Percentiles rank a stretch among this genome's conserved stretches.
phyloP scores from a whole-genome alignment of 805 yeast genomes.

The Candida bentonensis region DNA sequence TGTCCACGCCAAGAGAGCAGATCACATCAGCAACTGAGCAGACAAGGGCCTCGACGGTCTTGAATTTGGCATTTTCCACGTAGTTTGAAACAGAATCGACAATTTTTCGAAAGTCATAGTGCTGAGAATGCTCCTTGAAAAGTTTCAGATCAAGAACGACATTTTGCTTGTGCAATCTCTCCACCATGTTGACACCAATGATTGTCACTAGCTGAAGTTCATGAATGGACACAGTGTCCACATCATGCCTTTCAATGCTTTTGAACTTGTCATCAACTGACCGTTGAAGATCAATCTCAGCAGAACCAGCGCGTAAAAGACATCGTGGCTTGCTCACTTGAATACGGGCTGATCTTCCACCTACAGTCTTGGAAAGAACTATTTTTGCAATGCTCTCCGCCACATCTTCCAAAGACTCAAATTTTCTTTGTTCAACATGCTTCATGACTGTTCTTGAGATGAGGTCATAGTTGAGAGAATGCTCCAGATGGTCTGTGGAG shows the following conservation, averaged over 20 bases:
- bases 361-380: conserved; percentile 29
- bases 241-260: conserved; percentile 10
- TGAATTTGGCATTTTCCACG: conserved; percentile 69
- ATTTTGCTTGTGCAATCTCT: conserved; percentile 66
- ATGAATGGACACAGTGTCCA: conserved; percentile 28
- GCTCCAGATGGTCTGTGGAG: conserved; percentile 62
- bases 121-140: conserved; percentile 22
- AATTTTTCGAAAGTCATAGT: conserved; percentile 26
- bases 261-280: conserved; percentile 10
- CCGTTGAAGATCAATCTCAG: conserved; percentile 29
- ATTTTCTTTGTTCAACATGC: conserved; percentile 31
- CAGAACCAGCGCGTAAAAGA: conserved; percentile 41
- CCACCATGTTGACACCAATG: conserved; percentile 92
- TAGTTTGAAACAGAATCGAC: conserved; percentile 39
- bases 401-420: conserved; percentile 24
- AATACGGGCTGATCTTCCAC: conserved; percentile 32
- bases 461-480: conserved; percentile 81
- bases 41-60: conserved; percentile 88
- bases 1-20: conserved; percentile 27
- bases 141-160: conserved; percentile 45
- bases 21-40: conserved; percentile 51
- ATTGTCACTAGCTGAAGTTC: conserved; percentile 51
- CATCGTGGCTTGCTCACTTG: conserved; percentile 36
- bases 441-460: conserved; percentile 51
- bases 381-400: conserved; percentile 34